Base-by-base conservation (phyloP, 164 flowering plant genomes). In the Dillenia suffruticosa region DNA sequence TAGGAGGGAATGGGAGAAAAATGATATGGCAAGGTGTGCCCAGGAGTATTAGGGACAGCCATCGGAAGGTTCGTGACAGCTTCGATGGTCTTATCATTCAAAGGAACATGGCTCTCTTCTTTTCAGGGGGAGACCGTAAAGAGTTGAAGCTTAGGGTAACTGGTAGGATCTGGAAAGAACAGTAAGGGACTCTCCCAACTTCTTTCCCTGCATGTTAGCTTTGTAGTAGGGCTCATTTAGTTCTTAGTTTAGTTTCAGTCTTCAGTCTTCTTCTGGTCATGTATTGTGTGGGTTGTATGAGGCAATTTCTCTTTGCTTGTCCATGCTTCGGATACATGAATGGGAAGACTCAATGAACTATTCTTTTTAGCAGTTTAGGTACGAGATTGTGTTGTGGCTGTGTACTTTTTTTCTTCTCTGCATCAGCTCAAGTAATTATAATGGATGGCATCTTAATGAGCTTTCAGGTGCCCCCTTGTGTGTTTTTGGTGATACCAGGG, bases 261-360 rank as follows among this genome's bases (percentile, higher is more conserved):
- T 5, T 45, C 53, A 11, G 69, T 58, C 70, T 70, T 58, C 70
- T 70, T 66, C 68, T 52, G 49, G 32, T 67, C 78, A 71, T 77
- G 85, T 76, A 64, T 68, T 74, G 64, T 62, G 56, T 63, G 65
- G 67, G 51, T 48, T 54, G 51, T 54, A 51, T 66, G 75, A 64
- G 70, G 84, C 88, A 84, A 81, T 68, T 67, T 69, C 84, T 79
- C 84, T 73, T 84, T 84, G 84, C 85, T 79, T 67, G 64, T 68
- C 71, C 64, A 54, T 64, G 61, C 64, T 61, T 74, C 47, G 51
- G 66, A 71, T 69, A 72, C 83, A 73, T 73, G 79, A 71, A 44
- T 57, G 62, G 62, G 57, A 72, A 62, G 74, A 59, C 64, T 32
- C 40, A 32, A 32, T 32, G 40, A 32, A 32, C 40, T 32, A 6